Conservation (phyloP, 192 early-diverging fungal genomes). For the Gaertneriomyces semiglobifer region DNA sequence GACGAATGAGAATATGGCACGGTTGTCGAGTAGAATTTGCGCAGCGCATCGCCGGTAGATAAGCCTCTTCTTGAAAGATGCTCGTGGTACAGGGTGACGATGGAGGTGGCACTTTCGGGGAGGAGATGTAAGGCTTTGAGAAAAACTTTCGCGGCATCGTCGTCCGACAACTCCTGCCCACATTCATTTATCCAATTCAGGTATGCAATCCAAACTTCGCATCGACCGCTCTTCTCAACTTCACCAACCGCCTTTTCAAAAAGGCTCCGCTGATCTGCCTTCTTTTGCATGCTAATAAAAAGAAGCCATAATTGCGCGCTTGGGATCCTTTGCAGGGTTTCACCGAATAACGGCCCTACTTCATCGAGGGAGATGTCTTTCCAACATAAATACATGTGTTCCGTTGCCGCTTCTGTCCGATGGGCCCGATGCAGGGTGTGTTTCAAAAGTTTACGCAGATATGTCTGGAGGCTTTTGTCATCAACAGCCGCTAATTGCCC, state of each 20-base stretch:
- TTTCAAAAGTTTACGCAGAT: slow-evolving; percentile 34
- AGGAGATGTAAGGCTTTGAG: background rate
- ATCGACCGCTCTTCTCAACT: slow-evolving; percentile 18
- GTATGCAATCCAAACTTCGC: slow-evolving; percentile 5
- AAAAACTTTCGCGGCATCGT: background rate
- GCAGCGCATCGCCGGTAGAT: background rate
- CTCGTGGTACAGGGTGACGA: background rate
- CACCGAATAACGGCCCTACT: slow-evolving; percentile 32
- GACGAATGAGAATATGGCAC: background rate
- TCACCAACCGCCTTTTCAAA: slow-evolving; percentile 39
- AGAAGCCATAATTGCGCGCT: slow-evolving; percentile 43
- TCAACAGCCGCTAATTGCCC: slow-evolving; percentile 40
- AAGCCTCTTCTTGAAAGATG: background rate
- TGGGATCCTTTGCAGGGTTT: slow-evolving; percentile 37
- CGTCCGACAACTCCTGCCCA: background rate
- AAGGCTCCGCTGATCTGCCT: slow-evolving; percentile 25
- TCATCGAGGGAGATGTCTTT: slow-evolving; percentile 37
- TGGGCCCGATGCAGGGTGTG: slow-evolving; percentile 49
- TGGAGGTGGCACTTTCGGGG: background rate
- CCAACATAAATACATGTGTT: slow-evolving; percentile 54
- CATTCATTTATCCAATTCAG: slow-evolving; percentile 1
- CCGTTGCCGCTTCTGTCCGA: slow-evolving; percentile 41
- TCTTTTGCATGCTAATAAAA: slow-evolving; percentile 26
- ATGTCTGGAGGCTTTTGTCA: slow-evolving; percentile 53
- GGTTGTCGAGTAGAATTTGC: background rate